Base-by-base conservation (phyloP, 2,329 filamentous ascomycete species). In the Xylaria sp. region DNA sequence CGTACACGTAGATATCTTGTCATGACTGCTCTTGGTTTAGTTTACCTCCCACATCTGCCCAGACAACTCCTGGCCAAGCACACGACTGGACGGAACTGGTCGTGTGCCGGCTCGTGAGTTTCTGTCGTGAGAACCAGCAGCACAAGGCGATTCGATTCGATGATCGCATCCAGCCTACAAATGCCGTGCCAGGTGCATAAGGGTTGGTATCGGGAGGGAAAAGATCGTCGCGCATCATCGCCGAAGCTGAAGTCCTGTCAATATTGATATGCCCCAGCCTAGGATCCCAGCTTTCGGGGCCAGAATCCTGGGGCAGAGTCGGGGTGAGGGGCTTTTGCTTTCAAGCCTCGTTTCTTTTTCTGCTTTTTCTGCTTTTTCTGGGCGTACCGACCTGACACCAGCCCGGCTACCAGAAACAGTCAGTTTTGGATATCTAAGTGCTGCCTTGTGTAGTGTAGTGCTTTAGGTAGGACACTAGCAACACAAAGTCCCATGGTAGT, bases 311-410 rank as follows among this genome's bases (percentile, higher is more conserved):
- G 31, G 56, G 28, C 7, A 36, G 52, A 20, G 18, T 28, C 18
- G 12, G 55, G 59, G 48, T 6, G 3, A 20, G 55, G 59, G 10
- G 3, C 41, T 28, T 28, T 28, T 28, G 8, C 6, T 46, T 54
- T 18, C 39, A 67, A 63, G 54, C 65, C 60, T 60, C 54, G 36
- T 68, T 68, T 64, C 57, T 64, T 46, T 68, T 64, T 64, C 33
- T 36, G 41, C 7, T 51, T 56, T 36, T 52, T 48, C 48, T 60
- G 41, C 7, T 51, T 56, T 36, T 52, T 48, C 48, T 60, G 51
- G 56, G 56, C 46, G 31, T 25, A 46, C 39, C 39, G 46, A 18
- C 60, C 60, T 55, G 49, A 36, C 15, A 25, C 28, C 49, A 63
- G 60, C 39, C 60, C 18, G 25, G 23, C 56, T 58, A 58, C 56